Evolutionary conservation across 2,329 filamentous ascomycete genomes (phyloP), one percentile per base, ranked within the genome.

Genomic region (Exophiala alcalophila): DNA sequence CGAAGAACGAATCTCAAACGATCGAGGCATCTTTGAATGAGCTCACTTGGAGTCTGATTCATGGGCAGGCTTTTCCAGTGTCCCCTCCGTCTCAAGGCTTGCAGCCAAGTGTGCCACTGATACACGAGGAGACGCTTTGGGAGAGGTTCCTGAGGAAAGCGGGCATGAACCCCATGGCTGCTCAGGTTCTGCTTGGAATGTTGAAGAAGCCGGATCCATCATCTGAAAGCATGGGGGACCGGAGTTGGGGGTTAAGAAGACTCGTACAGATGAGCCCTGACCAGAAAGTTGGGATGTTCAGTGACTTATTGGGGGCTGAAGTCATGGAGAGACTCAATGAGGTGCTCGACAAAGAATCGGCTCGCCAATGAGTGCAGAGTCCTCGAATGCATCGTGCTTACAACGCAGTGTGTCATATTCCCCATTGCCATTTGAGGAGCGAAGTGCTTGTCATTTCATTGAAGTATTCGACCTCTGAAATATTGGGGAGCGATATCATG

Each of bases 111-210:
- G 25, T 31, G 24, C 26, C 56, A 20, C 58, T 79, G 20, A 55
- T 76, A 5, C 62, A 76, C 11, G 74, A 78, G 0, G 83, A 86
- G 61, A 81, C 80, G 1, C 60, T 68, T 23, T 85, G 80, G 80
- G 85, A 89, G 59, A 31, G 78, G 7, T 84, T 85, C 49, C 67
- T 90, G 16, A 71, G 83, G 10, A 68, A 71, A 16, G 72, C 74
- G 1, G 85, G 85, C 0, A 61, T 88, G 58, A 89, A 90, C 61
- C 73, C 77, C 0, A 87, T 79, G 59, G 84, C 83, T 2, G 84
- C 85, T 2, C 84, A 88, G 59, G 68, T 70, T 7, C 67, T 87
- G 2, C 63, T 86, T 23, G 66, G 64, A 5, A 34, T 47, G 29
- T 25, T 56, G 41, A 47, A 50, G 34, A 21, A 28, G 18, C 20